phyloP scores from a whole-genome alignment of 2,329 filamentous ascomycete genomes.

The Fusarium lyarnte region DNA sequence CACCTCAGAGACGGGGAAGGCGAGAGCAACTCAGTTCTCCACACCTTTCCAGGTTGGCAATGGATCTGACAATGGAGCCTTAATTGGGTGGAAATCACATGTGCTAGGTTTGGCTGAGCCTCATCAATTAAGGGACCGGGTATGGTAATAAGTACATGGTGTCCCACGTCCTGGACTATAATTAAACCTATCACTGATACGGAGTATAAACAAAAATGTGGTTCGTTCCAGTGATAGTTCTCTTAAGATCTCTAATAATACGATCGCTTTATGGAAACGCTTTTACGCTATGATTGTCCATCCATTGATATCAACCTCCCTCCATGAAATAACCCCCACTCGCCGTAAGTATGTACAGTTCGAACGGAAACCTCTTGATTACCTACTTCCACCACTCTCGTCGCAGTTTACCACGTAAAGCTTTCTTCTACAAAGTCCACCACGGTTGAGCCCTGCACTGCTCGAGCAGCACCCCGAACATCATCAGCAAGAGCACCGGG shows the following conservation, averaged over 20 bases:
- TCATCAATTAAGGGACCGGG: background rate
- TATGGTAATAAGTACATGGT: background rate
- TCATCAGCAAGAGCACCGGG: slow-evolving; percentile 80
- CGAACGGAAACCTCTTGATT: slow-evolving; percentile 35
- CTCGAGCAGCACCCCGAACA: slow-evolving; percentile 73
- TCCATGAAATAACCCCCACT: slow-evolving; percentile 35
- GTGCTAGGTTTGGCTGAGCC: background rate
- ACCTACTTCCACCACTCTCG: background rate
- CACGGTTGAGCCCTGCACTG: slow-evolving; percentile 69
- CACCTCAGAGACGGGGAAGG: background rate
- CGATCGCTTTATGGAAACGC: slow-evolving; percentile 33
- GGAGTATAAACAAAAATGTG: background rate
- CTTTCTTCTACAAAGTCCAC: slow-evolving; percentile 82
- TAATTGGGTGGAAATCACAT: background rate
- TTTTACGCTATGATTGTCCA: slow-evolving; percentile 23
- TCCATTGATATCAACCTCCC: slow-evolving; percentile 8
- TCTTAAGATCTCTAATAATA: slow-evolving; percentile 14
- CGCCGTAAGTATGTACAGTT: slow-evolving; percentile 43
- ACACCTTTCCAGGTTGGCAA: background rate
- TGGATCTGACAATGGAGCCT: background rate
- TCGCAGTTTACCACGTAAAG: slow-evolving; percentile 67
- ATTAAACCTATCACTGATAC: background rate
- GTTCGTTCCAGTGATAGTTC: background rate
- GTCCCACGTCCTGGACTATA: background rate
- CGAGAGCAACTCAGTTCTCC: background rate